phyloP scores from a whole-genome alignment of 2,329 filamentous ascomycete genomes.

The Phialophora expanda region DNA sequence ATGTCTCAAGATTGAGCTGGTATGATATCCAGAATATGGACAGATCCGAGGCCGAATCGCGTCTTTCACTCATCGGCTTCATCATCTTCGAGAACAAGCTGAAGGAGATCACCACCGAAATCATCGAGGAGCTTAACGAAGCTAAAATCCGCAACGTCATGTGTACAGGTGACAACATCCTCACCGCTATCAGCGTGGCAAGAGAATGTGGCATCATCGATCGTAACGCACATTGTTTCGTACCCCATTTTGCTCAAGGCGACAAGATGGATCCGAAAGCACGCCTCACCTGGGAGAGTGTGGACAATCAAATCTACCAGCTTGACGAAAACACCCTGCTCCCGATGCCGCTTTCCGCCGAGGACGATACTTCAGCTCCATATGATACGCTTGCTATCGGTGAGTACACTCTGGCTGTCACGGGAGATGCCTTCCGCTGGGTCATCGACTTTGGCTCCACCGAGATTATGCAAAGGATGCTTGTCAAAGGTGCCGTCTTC shows the following conservation, averaged over 20 bases:
- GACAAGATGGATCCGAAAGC: slow-evolving; percentile 74
- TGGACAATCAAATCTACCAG: slow-evolving; percentile 80
- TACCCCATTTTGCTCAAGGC: slow-evolving; percentile 84
- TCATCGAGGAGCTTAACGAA: slow-evolving; percentile 79
- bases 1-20: slow-evolving; percentile 87
- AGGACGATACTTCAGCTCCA: slow-evolving; percentile 80
- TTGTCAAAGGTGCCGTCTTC: slow-evolving; percentile 89
- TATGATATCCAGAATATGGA: slow-evolving; percentile 94
- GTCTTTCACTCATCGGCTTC: slow-evolving; percentile 88
- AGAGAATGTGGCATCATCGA: slow-evolving; percentile 86
- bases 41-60: slow-evolving; percentile 79
- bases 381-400: slow-evolving; percentile 80
- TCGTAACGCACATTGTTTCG: slow-evolving; percentile 83
- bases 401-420: slow-evolving; percentile 88
- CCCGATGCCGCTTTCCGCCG: slow-evolving; percentile 71
- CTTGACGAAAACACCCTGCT: slow-evolving; percentile 79
- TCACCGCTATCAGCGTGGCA: slow-evolving; percentile 94
- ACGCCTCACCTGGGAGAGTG: slow-evolving; percentile 85
- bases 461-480: slow-evolving; percentile 78
- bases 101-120: slow-evolving; percentile 80
- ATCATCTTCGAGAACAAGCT: slow-evolving; percentile 99
- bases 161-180: slow-evolving; percentile 97
- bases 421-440: slow-evolving; percentile 95
- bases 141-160: slow-evolving; percentile 90
- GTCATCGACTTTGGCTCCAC: slow-evolving; percentile 86